Evolutionary conservation across 2,329 filamentous ascomycete species (phyloP).

Genomic region (Arthrobotrys conoides): DNA sequence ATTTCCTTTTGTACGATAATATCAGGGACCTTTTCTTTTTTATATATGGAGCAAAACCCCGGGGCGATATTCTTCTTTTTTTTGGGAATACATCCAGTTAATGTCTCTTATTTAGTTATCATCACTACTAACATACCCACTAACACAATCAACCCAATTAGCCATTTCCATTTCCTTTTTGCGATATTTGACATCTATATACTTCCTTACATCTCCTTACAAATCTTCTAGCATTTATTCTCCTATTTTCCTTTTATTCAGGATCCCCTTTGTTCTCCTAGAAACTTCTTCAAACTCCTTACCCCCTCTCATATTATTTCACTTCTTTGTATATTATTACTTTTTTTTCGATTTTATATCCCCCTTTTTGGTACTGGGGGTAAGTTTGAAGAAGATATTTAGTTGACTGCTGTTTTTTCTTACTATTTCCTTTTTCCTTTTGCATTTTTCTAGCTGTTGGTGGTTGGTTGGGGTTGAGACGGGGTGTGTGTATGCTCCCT

Average conservation of each 20-base stretch:
- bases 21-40: conserved; percentile 7
- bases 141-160: conserved; percentile 1
- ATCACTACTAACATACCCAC: neutral
- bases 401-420: neutral
- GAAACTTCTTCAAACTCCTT: neutral
- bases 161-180: conserved; percentile 10
- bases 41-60: conserved; percentile 7
- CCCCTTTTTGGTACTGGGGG: neutral
- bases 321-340: conserved; percentile 7
- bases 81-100: conserved; percentile 8
- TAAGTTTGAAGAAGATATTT: neutral
- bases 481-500: neutral
- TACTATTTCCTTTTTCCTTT: neutral
- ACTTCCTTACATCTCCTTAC: conserved; percentile 12
- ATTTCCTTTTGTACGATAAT: conserved; percentile 26
- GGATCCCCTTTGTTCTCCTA: neutral
- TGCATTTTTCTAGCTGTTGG: too few relatives aligned
- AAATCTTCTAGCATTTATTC: neutral
- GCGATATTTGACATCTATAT: conserved; percentile 13
- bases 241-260: neutral
- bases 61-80: neutral
- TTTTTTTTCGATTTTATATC: neutral
- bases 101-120: conserved; percentile 14
- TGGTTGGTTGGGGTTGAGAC: neutral
- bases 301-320: neutral